Conservation (phyloP, 1,284 basidiomycete genomes). For the Kalmanozyma brasiliensis region DNA sequence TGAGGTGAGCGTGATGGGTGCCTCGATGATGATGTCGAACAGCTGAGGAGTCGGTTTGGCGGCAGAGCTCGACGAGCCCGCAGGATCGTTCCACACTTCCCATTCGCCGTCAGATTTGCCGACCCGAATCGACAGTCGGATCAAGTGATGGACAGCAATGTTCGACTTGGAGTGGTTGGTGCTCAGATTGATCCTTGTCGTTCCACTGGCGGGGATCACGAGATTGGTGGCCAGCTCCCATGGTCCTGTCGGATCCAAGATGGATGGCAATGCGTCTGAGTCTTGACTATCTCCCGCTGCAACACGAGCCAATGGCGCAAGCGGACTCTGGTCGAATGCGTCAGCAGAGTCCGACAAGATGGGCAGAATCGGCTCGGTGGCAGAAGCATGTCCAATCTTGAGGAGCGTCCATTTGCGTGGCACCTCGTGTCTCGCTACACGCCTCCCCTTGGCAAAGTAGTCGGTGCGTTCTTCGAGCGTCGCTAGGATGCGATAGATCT, state of each 20-base stretch:
- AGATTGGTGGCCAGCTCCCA: constrained; percentile 71
- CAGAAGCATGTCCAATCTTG: constrained; percentile 72
- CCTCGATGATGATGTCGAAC: constrained; percentile 90
- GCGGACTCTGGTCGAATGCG: constrained; percentile 69
- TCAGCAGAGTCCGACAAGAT: constrained; percentile 72
- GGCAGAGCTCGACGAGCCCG: constrained; percentile 6
- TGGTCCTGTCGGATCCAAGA: constrained; percentile 72
- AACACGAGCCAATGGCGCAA: constrained; percentile 66
- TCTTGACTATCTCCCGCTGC: constrained; percentile 47
- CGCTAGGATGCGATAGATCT: constrained; percentile 80
- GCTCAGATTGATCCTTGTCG: constrained; percentile 76
- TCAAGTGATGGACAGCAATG: constrained; percentile 79
- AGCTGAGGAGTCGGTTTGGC: constrained; percentile 32
- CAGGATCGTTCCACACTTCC: constrained; percentile 11
- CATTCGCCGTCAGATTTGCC: constrained; percentile 70
- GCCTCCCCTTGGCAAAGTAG: constrained; percentile 69
- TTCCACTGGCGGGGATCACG: constrained; percentile 60
- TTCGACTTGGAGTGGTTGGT: constrained; percentile 85
- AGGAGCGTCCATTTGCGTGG: constrained; percentile 77
- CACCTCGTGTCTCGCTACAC: constrained; percentile 81
- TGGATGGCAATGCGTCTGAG: constrained; percentile 57
- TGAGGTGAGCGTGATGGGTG: constrained; percentile 74
- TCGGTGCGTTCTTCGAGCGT: constrained; percentile 79
- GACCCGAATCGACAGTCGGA: constrained; percentile 86
- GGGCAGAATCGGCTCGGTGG: constrained; percentile 75